A percentile compares a stretch with the other conserved stretches of the same genome.
These are phyloP conservation scores for Eutypa lata DNA, from an alignment of 2,329 filamentous ascomycete genomes.

Conservation along the genomic window DNA sequence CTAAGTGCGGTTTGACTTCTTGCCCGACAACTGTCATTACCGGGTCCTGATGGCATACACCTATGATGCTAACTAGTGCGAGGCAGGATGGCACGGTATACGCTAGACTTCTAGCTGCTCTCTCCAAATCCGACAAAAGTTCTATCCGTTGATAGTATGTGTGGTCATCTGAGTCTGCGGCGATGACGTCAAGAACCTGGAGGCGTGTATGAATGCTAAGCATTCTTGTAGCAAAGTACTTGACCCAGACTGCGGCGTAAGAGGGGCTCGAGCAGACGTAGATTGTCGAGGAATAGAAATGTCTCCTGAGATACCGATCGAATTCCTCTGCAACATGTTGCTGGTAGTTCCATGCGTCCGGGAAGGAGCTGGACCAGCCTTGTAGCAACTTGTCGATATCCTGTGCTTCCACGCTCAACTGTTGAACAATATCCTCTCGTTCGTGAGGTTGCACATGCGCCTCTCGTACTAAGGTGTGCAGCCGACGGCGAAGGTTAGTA, in stretches of 20 bases:
- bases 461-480: not conserved
- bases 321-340: conserved; percentile 8
- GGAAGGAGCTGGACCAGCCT: not conserved
- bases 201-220: conserved; percentile 21
- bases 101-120: no score
- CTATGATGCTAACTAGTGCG: no score
- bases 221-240: conserved; percentile 23
- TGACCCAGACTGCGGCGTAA: conserved; percentile 21
- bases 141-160: no score
- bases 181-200: conserved; percentile 9
- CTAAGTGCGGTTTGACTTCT: no score
- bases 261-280: conserved; percentile 18
- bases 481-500: conserved; percentile 13
- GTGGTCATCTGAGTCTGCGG: no score
- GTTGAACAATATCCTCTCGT: not conserved
- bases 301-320: conserved; percentile 3
- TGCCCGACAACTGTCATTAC: not conserved
- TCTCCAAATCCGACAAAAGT: no score
- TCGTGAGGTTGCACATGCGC: no score
- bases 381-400: not conserved
- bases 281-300: conserved; percentile 21
- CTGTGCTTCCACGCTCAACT: not conserved
- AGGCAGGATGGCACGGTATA: no score
- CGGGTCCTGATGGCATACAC: not conserved
- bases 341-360: not conserved